A percentile compares a stretch with the other conserved stretches of the same genome.
These are phyloP conservation scores for Coemansia sp. DNA, from an alignment of 192 early-diverging fungal genomes.

Conservation along the genomic window DNA sequence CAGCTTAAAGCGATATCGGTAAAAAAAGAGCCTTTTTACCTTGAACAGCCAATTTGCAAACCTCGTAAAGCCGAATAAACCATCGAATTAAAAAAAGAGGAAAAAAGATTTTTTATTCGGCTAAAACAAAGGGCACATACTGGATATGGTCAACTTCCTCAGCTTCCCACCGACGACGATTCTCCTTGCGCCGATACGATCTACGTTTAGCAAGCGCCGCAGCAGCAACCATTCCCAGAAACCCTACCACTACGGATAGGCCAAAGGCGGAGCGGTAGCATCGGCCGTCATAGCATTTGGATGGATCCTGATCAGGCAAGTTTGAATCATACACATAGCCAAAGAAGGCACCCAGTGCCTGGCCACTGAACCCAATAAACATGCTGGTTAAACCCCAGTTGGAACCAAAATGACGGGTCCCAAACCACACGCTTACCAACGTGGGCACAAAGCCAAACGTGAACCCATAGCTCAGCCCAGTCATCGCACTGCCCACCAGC, in stretches of 20 bases:
- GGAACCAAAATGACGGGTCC: conserved; percentile 49
- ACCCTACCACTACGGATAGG: conserved; percentile 15
- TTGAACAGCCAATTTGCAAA: no score
- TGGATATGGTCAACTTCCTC: conserved; percentile 38
- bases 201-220: conserved; percentile 29
- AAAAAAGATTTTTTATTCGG: conserved; percentile 21
- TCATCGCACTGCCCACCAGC: conserved; percentile 40
- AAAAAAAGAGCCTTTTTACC: no score
- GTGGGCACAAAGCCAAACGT: conserved; percentile 52
- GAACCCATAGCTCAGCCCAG: conserved; percentile 49
- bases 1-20: no score
- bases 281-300: conserved; percentile 35
- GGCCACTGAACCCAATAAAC: conserved; percentile 60
- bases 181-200: conserved; percentile 30
- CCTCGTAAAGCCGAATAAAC: background rate
- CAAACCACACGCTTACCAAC: conserved; percentile 55
- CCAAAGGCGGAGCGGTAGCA: conserved; percentile 50
- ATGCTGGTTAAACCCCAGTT: conserved; percentile 58
- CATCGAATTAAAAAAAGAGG: background rate
- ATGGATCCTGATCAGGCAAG: conserved; percentile 46
- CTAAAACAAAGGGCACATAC: conserved; percentile 48
- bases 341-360: conserved; percentile 59
- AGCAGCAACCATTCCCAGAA: conserved; percentile 26
- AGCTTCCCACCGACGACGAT: conserved; percentile 46
- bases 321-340: conserved; percentile 60